Evolutionary conservation across 768 basidiomycete genomes (phyloP).

Genomic region (Panaeolus papilionaceus): DNA sequence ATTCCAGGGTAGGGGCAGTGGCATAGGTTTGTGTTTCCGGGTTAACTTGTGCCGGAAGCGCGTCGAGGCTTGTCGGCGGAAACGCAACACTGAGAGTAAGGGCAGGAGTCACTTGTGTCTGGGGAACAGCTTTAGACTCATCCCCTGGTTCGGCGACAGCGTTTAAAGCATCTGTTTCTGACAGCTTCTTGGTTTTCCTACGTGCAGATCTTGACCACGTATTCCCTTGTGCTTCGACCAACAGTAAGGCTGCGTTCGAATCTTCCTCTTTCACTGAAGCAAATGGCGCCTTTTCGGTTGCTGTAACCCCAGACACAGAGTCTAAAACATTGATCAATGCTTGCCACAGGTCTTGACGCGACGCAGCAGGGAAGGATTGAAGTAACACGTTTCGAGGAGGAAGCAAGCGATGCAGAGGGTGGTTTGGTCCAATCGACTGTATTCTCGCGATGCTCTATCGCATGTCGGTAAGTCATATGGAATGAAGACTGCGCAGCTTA

Average conservation of each 20-base stretch:
- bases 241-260: conserved; percentile 21
- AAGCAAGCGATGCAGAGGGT: conserved; percentile 55
- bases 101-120: background rate
- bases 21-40: background rate
- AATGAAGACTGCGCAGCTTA: conserved; percentile 43
- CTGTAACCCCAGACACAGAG: conserved; percentile 34
- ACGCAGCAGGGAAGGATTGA: conserved; percentile 39
- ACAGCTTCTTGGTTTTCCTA: conserved; percentile 39
- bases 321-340: conserved; percentile 38
- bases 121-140: background rate
- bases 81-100: background rate
- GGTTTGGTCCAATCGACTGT: conserved; percentile 37
- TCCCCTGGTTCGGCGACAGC: background rate
- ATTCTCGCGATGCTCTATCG: conserved; percentile 41
- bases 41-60: too few relatives aligned
- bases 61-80: background rate
- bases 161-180: background rate
- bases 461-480: background rate
- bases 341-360: conserved; percentile 19
- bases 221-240: conserved; percentile 32
- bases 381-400: conserved; percentile 63
- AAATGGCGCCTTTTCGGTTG: conserved; percentile 1
- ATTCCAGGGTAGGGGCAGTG: conserved; percentile 40
- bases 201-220: conserved; percentile 74
- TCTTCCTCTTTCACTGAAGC: background rate